Evolutionary conservation across 495 filamentous ascomycete genomes (phyloP).

Genomic region (Choiromyces venosus): DNA sequence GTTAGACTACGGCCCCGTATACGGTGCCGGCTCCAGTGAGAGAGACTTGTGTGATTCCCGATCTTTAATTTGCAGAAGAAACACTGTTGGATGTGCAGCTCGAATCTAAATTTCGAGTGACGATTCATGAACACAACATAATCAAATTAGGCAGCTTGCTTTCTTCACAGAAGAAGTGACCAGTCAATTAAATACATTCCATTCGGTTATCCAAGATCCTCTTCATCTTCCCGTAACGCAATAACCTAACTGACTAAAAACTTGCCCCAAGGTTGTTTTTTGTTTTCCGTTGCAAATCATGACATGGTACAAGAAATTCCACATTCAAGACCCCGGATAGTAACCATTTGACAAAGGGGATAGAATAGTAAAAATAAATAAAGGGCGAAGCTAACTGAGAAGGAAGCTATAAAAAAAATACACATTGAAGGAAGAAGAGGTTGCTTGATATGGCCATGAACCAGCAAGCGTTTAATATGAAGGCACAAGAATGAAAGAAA

Average conservation of each 20-base stretch:
- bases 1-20: not conserved
- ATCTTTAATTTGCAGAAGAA: not conserved
- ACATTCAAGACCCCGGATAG: not conserved
- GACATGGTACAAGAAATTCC: constrained; percentile 1
- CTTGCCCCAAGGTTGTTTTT: not conserved
- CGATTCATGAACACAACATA: not conserved
- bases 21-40: not conserved
- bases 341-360: not conserved
- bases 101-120: constrained; percentile 1
- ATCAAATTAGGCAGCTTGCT: not conserved
- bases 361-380: not conserved
- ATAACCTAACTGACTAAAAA: not conserved
- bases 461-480: not conserved
- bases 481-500: not conserved
- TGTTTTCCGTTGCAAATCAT: not conserved
- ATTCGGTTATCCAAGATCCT: not conserved
- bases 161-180: constrained; percentile 1
- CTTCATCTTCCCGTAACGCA: not conserved
- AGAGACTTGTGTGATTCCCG: not conserved
- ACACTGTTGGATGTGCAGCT: not conserved
- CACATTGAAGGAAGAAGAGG: not conserved
- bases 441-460: not conserved
- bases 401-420: not conserved
- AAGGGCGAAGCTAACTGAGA: not conserved
- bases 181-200: not conserved